These are phyloP conservation scores for Cercospora zeae-maydis DNA, from an alignment of 2,329 filamentous ascomycete genomes.

Conservation along the genomic window DNA sequence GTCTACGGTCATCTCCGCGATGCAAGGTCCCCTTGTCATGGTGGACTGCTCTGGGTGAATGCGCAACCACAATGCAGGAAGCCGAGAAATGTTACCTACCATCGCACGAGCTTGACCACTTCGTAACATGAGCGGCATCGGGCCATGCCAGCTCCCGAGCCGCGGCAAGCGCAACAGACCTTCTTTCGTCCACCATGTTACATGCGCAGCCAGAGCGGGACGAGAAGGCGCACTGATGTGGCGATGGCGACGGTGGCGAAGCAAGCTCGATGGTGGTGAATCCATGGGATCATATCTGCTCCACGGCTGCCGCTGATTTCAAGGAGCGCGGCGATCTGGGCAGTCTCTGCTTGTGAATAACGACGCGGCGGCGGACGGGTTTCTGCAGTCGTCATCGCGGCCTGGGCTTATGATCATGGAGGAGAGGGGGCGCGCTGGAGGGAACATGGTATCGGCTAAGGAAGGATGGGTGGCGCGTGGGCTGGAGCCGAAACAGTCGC, in stretches of 20 bases:
- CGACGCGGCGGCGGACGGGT: neutral
- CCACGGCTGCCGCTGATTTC: neutral
- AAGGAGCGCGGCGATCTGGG: neutral
- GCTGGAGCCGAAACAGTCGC: slow-evolving; percentile 1
- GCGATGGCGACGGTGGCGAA: neutral
- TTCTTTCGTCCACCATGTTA: slow-evolving; percentile 4
- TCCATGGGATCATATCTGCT: neutral
- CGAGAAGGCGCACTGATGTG: neutral
- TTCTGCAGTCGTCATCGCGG: neutral
- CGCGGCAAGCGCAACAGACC: slow-evolving; percentile 13
- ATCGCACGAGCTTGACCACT: neutral
- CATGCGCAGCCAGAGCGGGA: neutral
- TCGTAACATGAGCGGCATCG: slow-evolving; percentile 9
- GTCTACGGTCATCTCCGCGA: slow-evolving; percentile 6
- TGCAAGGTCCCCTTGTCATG: slow-evolving; percentile 7
- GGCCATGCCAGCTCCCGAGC: slow-evolving; percentile 10
- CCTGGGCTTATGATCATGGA: neutral
- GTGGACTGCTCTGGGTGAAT: slow-evolving; percentile 5
- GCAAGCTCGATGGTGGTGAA: neutral
- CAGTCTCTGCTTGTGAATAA: neutral
- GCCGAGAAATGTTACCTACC: neutral
- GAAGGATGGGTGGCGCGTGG: neutral
- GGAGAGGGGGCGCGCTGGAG: neutral
- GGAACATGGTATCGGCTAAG: neutral
- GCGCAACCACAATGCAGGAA: slow-evolving; percentile 4